Percentiles rank a stretch among this genome's conserved stretches.
Conservation (phyloP, 169 alveolate genomes). For the Amoebophrya sp. region DNA sequence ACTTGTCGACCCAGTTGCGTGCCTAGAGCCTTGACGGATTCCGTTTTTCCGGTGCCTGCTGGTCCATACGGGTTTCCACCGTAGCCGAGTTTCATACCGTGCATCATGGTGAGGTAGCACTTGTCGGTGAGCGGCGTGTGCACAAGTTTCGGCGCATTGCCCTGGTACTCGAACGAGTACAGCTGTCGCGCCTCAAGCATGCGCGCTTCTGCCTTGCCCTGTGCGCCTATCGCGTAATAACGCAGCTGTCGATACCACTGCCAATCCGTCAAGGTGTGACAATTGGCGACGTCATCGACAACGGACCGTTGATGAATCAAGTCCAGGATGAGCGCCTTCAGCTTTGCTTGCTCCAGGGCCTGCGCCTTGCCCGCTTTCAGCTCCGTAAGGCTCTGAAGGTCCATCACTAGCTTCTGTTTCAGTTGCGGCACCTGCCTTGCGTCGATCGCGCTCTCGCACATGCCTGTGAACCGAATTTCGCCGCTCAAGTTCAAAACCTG, state of each 20-base stretch:
- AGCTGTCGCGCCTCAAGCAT: slow-evolving; percentile 79
- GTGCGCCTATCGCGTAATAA: background rate
- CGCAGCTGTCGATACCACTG: slow-evolving; percentile 72
- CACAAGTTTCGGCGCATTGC: slow-evolving; percentile 66
- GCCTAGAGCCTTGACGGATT: slow-evolving; percentile 96
- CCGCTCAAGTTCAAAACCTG: slow-evolving; percentile 71
- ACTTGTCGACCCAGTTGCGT: slow-evolving; percentile 88
- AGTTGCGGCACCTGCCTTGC: slow-evolving; percentile 57
- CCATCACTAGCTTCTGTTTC: slow-evolving; percentile 56
- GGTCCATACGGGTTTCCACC: slow-evolving; percentile 99
- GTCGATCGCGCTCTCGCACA: slow-evolving; percentile 60
- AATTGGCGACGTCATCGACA: slow-evolving; percentile 57
- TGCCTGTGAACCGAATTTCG: slow-evolving; percentile 66
- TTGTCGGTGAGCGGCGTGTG: slow-evolving; percentile 97
- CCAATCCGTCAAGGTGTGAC: slow-evolving; percentile 49
- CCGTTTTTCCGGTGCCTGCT: slow-evolving; percentile 99
- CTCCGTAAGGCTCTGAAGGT: slow-evolving; percentile 62
- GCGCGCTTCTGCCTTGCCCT: slow-evolving; percentile 55
- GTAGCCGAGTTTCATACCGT: slow-evolving; percentile 88
- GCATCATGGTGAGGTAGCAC: slow-evolving; percentile 91
- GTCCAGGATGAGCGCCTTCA: slow-evolving; percentile 76
- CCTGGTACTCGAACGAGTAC: slow-evolving; percentile 83
- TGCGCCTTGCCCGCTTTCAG: slow-evolving; percentile 66
- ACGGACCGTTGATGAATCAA: slow-evolving; percentile 79
- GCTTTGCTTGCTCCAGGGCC: slow-evolving; percentile 67